Conservation (phyloP, 2,329 filamentous ascomycete genomes). For the Zopfia rhizophila region DNA sequence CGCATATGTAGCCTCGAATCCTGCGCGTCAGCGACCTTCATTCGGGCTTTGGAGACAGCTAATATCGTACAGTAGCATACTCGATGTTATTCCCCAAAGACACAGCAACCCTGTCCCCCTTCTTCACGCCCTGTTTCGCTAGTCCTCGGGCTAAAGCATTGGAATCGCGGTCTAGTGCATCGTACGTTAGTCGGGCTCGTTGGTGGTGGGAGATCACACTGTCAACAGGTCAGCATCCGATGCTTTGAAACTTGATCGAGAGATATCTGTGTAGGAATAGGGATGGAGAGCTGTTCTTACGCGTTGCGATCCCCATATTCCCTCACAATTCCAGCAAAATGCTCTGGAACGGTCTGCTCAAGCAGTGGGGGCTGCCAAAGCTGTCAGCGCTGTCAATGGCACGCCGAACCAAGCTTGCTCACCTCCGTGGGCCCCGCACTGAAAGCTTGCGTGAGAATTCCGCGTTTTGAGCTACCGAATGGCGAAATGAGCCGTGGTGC, state of each 20-base stretch:
- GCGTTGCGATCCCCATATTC: slow-evolving; percentile 71
- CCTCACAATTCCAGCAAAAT: slow-evolving; percentile 74
- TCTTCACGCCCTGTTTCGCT: slow-evolving; percentile 74
- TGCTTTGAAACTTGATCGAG: background rate
- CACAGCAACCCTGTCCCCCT: slow-evolving; percentile 86
- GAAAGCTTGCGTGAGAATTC: slow-evolving; percentile 45
- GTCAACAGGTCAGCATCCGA: slow-evolving; percentile 12
- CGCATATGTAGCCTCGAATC: slow-evolving; percentile 74
- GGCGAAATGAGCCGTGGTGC: slow-evolving; percentile 17
- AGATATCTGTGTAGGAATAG: background rate
- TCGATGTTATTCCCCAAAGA: slow-evolving; percentile 87
- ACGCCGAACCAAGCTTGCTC: slow-evolving; percentile 16
- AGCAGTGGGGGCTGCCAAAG: slow-evolving; percentile 70
- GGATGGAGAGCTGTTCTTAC: slow-evolving; percentile 55
- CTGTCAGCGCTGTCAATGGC: slow-evolving; percentile 19
- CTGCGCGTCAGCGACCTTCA: slow-evolving; percentile 23
- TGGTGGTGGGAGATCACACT: slow-evolving; percentile 72
- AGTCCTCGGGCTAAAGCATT: slow-evolving; percentile 80
- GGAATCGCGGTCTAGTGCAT: slow-evolving; percentile 77
- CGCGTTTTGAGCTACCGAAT: slow-evolving; percentile 27
- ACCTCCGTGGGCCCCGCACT: slow-evolving; percentile 47
- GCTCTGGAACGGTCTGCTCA: slow-evolving; percentile 74
- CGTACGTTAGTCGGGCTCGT: slow-evolving; percentile 74
- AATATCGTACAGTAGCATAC: slow-evolving; percentile 73
- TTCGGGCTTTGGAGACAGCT: background rate